Base-by-base conservation (phyloP, 257 asterid species). In the Lantana camara region DNA sequence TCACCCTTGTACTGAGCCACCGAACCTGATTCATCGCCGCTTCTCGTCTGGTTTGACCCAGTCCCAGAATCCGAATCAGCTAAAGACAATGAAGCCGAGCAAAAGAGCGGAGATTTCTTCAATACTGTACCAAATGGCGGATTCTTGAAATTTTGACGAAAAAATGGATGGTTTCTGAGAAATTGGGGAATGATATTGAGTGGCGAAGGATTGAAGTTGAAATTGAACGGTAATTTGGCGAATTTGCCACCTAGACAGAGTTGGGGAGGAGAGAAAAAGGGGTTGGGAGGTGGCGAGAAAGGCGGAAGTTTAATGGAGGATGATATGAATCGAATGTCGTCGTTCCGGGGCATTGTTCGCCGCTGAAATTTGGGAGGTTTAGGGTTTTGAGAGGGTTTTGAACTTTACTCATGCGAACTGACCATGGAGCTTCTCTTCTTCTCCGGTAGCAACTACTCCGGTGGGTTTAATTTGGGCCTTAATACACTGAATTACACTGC, bases 21-120 rank as follows among this genome's bases (percentile, higher is more conserved):
- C 40, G 73, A 50, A 21, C 71, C 66, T n/a, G 69, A 47, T 1
- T 75, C 78, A 22, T 64, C 79, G 0, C 68, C 75, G 21, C 24
- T 55, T 53, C 68, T 71, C 70, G 73, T 46, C 61, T 68, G 81
- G 64, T 29, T 53, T 56, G 76, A 8, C 57, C 48, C 69, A 9
- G 70, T 62, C 20, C 61, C 68, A 49, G 77, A 11, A 27, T 81
- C 86, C 35, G 87, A 41, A 32, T 79, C 84, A 13, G 80, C 69
- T 24, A 85, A 61, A 15, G 77, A 72, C 12, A 92, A 56, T 10
- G 98, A 64, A 32, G 98, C 85, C 13, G 83, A 92, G 78, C 94
- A 82, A 41, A 89, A 79, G 17, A 83, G 83, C 17, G 85, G 90
- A 24, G 81, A 58, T 0, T 63, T 75, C 46, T 44, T 68, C 35